Percentiles rank a stretch among this genome's conserved stretches.
Conservation (phyloP, 345 rosid species). For the Brassica incana region DNA sequence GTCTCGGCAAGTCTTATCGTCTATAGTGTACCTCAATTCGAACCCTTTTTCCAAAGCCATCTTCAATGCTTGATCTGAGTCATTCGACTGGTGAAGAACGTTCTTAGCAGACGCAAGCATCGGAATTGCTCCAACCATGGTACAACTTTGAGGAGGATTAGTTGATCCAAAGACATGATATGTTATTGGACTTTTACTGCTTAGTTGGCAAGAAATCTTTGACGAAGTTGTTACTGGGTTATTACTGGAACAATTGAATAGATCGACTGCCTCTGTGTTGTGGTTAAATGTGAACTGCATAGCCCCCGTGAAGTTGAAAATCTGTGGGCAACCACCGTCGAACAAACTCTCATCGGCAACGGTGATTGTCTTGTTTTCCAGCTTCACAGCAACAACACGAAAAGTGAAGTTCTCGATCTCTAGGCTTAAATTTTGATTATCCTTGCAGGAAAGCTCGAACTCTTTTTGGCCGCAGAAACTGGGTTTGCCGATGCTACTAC, state of each 20-base stretch:
- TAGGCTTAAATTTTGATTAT: not conserved
- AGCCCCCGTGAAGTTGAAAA: not conserved
- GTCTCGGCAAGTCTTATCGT: not conserved
- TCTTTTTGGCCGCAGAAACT: conserved; percentile 38
- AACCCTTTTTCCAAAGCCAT: conserved; percentile 37
- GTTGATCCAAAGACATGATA: not conserved
- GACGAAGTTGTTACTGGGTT: not conserved
- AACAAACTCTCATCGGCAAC: conserved; percentile 25
- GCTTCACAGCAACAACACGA: not conserved
- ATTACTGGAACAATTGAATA: conserved; percentile 16
- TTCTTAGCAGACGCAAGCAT: not conserved
- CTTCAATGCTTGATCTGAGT: not conserved
- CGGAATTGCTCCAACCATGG: conserved; percentile 14
- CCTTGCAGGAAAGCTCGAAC: conserved; percentile 42
- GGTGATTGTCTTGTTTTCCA: not conserved
- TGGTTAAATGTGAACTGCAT: not conserved
- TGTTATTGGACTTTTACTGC: accelerated
- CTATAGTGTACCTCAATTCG: not conserved
- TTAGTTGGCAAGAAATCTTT: not conserved
- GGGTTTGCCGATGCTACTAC: conserved; percentile 7
- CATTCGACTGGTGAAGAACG: not conserved
- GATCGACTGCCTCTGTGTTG: conserved; percentile 21
- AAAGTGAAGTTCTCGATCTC: not conserved
- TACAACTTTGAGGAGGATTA: accelerated
- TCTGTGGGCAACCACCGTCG: conserved; percentile 16